Evolutionary conservation across 2,329 filamentous ascomycete genomes (phyloP), one percentile per base, ranked within the genome.

Genomic region (Aspergillus tanneri): DNA sequence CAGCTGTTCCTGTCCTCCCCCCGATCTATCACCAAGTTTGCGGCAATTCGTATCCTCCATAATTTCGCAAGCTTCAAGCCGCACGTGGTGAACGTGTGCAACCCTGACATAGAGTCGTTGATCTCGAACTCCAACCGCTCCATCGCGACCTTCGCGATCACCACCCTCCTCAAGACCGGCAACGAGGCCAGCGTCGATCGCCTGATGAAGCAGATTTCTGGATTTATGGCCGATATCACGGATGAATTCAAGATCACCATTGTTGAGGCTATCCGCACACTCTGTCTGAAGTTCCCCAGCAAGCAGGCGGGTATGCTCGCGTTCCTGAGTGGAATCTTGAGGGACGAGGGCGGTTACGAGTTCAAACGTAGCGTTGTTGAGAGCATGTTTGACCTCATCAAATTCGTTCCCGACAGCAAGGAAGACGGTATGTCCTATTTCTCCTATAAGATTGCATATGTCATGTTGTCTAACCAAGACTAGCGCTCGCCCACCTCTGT

Each of bases 191-290:
- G 90, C 59, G 93, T 99, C 36, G 93, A 99, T 69, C 85, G 93
- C 45, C 75, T 99, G 58, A 96, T 99, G 90, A 96, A 96, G 80
- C 91, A 97, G 71, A 97, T 99, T 54, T 90, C 90, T 19, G 87
- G 88, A 30, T 96, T 99, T 77, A 97, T 99, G 93, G 89, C 91
- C 4, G 93, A 97, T 72, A 97, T 97, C 58, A 96, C 92, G 5
- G 93, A 99, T 66, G 93, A 99, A 72, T 99, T 99, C 80, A 99
- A 97, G 79, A 96, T 99, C 59, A 99, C 93, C n/a, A 96, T 99
- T 63, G 92, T 99, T 35, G 93, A 99, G 72, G 93, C 93, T 34
- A 96, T 99, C 65, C 87, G 93, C 52, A 97, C 93, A 3, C 77
- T 99, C 32, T 97, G 92, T 69, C 78, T 99, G 60, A 99, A 99